A percentile compares a stretch with the other conserved stretches of the same genome.
These are phyloP conservation scores for Arthroderma sp. DNA, from an alignment of 2,329 filamentous ascomycete species.

Conservation along the genomic window DNA sequence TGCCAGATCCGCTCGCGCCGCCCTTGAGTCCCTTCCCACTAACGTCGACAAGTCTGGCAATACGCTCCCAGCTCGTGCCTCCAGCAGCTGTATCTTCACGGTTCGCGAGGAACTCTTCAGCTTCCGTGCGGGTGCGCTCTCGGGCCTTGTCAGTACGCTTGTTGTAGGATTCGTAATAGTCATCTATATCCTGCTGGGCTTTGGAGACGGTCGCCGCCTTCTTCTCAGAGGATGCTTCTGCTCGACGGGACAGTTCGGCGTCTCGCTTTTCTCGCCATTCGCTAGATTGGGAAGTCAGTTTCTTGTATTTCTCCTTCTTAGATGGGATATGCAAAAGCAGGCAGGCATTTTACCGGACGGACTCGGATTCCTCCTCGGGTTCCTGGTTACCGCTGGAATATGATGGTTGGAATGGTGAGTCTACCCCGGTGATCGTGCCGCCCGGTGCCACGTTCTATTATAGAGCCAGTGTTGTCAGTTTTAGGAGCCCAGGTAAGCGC, in stretches of 20 bases:
- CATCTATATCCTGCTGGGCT: slow-evolving; percentile 88
- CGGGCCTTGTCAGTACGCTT: slow-evolving; percentile 92
- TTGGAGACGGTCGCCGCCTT: slow-evolving; percentile 78
- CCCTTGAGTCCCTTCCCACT: slow-evolving; percentile 85
- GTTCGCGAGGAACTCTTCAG: slow-evolving; percentile 78
- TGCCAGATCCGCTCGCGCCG: slow-evolving; percentile 78
- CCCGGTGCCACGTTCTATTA: slow-evolving; percentile 58
- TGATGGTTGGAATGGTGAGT: slow-evolving; percentile 44
- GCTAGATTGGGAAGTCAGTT: slow-evolving; percentile 23
- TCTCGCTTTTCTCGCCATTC: slow-evolving; percentile 89
- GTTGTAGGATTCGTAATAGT: slow-evolving; percentile 99
- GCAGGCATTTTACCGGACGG: slow-evolving; percentile 49
- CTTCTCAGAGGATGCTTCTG: slow-evolving; percentile 68
- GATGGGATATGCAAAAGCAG: not conserved
- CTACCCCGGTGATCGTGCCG: slow-evolving; percentile 65
- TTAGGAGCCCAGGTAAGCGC: not conserved
- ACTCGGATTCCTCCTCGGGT: slow-evolving; percentile 71
- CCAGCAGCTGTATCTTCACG: slow-evolving; percentile 88
- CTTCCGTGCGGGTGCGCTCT: slow-evolving; percentile 76
- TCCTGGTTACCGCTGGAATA: slow-evolving; percentile 42
- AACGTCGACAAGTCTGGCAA: slow-evolving; percentile 92
- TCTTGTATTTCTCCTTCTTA: not conserved
- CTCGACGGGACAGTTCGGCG: slow-evolving; percentile 67
- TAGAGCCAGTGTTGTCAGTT: not conserved
- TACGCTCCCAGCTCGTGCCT: slow-evolving; percentile 96